Evolutionary conservation across 371 early-diverging fungal species (phyloP).

Genomic region (Chytridium lagenaria): DNA sequence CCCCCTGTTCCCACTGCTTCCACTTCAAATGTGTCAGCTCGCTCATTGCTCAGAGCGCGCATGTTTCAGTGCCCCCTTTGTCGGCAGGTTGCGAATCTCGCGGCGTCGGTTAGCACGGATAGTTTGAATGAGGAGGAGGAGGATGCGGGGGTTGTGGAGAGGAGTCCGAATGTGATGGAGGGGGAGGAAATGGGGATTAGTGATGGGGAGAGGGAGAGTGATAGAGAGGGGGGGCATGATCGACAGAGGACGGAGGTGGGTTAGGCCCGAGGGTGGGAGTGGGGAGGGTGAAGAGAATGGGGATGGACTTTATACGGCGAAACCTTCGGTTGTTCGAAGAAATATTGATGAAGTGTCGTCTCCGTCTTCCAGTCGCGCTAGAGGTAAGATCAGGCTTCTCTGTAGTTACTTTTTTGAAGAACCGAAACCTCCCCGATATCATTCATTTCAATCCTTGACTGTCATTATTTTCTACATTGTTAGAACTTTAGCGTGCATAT

Average conservation of each 20-base stretch:
- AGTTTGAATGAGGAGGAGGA: slow-evolving; percentile 64
- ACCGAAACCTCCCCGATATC: too few species aligned
- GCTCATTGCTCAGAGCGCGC: slow-evolving; percentile 66
- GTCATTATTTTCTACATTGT: too few species aligned
- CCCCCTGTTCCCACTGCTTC: slow-evolving; percentile 94
- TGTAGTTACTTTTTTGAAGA: too few species aligned
- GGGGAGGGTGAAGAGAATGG: slow-evolving; percentile 3
- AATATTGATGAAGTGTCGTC: not conserved
- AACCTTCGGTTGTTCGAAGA: slow-evolving; percentile 1
- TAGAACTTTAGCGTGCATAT: too few species aligned
- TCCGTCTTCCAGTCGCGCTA: too few species aligned
- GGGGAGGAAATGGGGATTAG: not conserved
- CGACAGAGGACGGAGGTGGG: slow-evolving; percentile 1
- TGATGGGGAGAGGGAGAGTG: not conserved
- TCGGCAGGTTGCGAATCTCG: slow-evolving; percentile 90
- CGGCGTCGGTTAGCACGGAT: slow-evolving; percentile 72
- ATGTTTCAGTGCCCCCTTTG: slow-evolving; percentile 94
- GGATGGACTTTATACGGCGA: not conserved
- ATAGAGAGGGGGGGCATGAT: not conserved
- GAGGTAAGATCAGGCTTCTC: too few species aligned
- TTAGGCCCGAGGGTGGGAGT: not conserved
- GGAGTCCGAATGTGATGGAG: not conserved
- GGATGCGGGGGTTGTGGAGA: not conserved
- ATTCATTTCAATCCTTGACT: not conserved
- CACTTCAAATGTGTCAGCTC: slow-evolving; percentile 93